Percentiles rank a stretch among this genome's conserved stretches.
These are phyloP conservation scores for Yamadazyma sp. DNA, from an alignment of 805 yeast genomes.

Conservation along the genomic window DNA sequence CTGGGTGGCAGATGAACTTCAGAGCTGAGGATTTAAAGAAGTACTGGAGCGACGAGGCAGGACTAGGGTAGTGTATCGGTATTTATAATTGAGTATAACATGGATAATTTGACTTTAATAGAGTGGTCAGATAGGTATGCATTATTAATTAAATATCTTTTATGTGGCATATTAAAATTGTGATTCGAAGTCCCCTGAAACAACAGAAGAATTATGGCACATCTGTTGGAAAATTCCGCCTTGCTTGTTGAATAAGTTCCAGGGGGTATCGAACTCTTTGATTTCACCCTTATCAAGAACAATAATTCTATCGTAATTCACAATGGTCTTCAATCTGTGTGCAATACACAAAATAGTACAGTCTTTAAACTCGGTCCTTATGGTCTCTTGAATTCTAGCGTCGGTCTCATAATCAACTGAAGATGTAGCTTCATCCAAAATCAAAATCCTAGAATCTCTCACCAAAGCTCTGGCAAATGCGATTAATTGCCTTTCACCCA, in stretches of 20 bases:
- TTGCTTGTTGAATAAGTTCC: constrained; percentile 51
- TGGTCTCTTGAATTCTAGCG: constrained; percentile 72
- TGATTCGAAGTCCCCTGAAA: constrained; percentile 41
- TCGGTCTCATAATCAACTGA: constrained; percentile 86
- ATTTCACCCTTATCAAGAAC: constrained; percentile 81
- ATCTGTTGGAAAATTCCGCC: constrained; percentile 61
- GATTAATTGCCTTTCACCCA: constrained; percentile 75
- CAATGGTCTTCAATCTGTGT: constrained; percentile 73
- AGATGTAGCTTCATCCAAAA: constrained; percentile 80
- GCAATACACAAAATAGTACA: constrained; percentile 87
- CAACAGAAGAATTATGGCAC: constrained; percentile 56
- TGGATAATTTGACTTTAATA: no score
- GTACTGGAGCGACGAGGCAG: constrained; percentile 21
- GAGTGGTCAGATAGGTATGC: no score
- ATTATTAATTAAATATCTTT: no score
- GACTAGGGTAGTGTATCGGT: not conserved
- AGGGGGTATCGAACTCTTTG: constrained; percentile 74
- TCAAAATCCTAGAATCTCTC: constrained; percentile 68
- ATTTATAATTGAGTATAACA: no score
- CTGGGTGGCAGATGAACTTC: constrained; percentile 34
- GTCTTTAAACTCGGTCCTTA: constrained; percentile 58
- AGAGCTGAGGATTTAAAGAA: constrained; percentile 26
- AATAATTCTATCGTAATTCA: constrained; percentile 70
- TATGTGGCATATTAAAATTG: not conserved
- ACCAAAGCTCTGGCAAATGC: constrained; percentile 86